Conservation (phyloP, 805 yeast species). For the Pichia thaimueangensis region DNA sequence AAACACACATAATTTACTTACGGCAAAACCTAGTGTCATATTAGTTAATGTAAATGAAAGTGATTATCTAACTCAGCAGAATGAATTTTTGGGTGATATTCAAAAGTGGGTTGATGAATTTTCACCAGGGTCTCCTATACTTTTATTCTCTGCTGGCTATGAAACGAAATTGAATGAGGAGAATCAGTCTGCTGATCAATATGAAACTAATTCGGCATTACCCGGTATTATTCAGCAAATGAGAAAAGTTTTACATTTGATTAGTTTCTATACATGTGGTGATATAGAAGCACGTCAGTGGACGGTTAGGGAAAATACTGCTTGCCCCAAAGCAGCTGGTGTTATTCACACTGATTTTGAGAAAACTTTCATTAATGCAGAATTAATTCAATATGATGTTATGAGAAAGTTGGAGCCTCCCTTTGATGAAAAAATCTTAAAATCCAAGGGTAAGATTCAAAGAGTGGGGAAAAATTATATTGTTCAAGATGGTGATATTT, state of each 20-base stretch:
- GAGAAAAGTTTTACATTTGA: conserved; percentile 81
- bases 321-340: conserved; percentile 99
- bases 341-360: conserved; percentile 94
- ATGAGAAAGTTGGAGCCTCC: conserved; percentile 55
- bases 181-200: not conserved
- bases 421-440: conserved; percentile 71
- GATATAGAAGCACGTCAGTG: conserved; percentile 96
- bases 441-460: conserved; percentile 81
- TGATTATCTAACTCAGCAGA: conserved; percentile 82
- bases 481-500: conserved; percentile 91
- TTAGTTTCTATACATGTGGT: conserved; percentile 94
- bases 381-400: conserved; percentile 82
- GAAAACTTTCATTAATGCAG: conserved; percentile 91
- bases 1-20: conserved; percentile 78
- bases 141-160: conserved; percentile 30
- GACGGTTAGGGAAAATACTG: conserved; percentile 88
- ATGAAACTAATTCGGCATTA: conserved; percentile 63
- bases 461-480: conserved; percentile 93
- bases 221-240: conserved; percentile 81
- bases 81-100: conserved; percentile 75
- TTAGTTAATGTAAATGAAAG: conserved; percentile 83
- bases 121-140: conserved; percentile 64
- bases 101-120: conserved; percentile 84
- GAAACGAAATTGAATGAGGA: conserved; percentile 23
- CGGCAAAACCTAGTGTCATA: conserved; percentile 94